Evolutionary conservation across 2,329 filamentous ascomycete species (phyloP).

Genomic region (Blastomyces percursus): DNA sequence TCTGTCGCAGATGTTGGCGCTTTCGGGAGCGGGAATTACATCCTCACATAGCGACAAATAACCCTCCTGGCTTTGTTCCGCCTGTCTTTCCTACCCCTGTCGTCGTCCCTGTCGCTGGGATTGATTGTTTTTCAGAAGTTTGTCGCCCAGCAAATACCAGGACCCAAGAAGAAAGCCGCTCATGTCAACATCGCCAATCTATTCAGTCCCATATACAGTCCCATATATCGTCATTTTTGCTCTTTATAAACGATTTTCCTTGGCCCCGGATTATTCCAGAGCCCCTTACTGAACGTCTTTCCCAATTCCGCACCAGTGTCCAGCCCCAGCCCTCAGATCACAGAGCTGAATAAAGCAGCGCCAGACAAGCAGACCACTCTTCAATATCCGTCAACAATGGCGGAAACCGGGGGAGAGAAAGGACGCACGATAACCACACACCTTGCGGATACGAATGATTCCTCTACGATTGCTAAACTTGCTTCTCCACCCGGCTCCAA

Average conservation of each 20-base stretch:
- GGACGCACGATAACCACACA: not conserved
- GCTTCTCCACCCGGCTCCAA: conserved; percentile 47
- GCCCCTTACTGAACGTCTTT: no score
- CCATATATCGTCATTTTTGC: not conserved
- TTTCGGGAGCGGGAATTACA: not conserved
- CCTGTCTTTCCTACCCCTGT: not conserved
- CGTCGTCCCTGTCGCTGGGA: not conserved
- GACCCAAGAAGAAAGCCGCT: not conserved
- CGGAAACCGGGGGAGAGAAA: conserved; percentile 6
- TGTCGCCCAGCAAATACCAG: not conserved
- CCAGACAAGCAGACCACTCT: not conserved
- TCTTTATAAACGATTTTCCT: not conserved
- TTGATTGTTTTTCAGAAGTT: conserved; percentile 1
- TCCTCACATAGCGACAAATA: not conserved
- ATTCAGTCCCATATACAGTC: not conserved
- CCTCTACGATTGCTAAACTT: conserved; percentile 23
- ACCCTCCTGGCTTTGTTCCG: not conserved
- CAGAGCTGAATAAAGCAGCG: not conserved
- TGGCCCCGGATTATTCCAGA: not conserved
- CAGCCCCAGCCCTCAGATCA: not conserved
- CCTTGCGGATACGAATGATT: conserved; percentile 1
- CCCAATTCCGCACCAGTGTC: not conserved
- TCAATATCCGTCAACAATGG: conserved; percentile 6
- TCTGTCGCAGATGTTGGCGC: not conserved
- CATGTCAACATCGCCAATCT: conserved; percentile 3